Percentiles rank a stretch among this genome's conserved stretches.
Conservation (phyloP, 352 stramenopile genomes). For the Aphanomyces astaci region DNA sequence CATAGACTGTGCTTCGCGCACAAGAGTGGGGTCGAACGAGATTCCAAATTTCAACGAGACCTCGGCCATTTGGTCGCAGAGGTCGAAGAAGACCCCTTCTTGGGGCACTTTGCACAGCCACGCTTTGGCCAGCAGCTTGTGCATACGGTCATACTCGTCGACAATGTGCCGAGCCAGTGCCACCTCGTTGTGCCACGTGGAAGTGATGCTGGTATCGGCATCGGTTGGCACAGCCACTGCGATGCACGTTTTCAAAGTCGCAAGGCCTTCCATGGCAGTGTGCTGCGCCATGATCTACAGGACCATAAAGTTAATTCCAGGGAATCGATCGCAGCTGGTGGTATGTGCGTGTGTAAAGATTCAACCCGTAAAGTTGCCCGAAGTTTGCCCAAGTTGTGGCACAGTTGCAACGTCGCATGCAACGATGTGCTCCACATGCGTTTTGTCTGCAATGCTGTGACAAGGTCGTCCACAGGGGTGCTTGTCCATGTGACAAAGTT, state of each 20-base stretch:
- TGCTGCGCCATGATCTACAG: not conserved
- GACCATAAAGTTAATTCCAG: not conserved
- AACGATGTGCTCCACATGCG: not conserved
- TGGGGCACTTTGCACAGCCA: constrained; percentile 6
- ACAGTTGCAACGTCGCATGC: not conserved
- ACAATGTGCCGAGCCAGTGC: not conserved
- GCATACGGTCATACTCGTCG: not conserved
- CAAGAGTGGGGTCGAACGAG: not conserved
- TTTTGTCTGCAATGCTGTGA: not conserved
- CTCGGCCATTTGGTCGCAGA: not conserved
- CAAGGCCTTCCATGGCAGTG: not conserved
- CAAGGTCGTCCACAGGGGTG: not conserved
- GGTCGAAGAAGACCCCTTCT: not conserved
- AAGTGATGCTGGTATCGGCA: not conserved
- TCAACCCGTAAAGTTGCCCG: not conserved
- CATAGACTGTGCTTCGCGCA: not conserved
- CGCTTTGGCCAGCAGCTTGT: not conserved
- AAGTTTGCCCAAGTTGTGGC: not conserved
- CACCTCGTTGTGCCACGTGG: not conserved
- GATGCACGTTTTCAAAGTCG: not conserved
- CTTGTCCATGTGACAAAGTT: not conserved
- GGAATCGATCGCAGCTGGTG: no score
- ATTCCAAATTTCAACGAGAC: not conserved
- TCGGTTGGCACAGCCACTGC: not conserved
- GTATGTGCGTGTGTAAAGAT: not conserved